Evolutionary conservation across 768 basidiomycete genomes (phyloP), one percentile per base, ranked within the genome.

Genomic region (Sarcomyxa edulis): DNA sequence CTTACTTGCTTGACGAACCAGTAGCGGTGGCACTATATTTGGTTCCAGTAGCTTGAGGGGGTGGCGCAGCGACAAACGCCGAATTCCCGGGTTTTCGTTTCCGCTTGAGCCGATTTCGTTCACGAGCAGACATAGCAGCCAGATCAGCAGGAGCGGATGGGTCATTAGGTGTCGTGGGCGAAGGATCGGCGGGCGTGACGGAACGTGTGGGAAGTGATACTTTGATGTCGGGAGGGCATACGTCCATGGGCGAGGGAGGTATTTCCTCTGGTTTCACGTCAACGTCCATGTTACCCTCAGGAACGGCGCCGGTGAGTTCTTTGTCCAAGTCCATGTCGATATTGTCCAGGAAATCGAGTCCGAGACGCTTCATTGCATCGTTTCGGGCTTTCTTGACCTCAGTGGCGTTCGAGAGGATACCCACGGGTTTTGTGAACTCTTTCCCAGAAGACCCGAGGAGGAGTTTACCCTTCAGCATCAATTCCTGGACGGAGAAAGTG

Each of bases 381-480:
- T 84, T 86, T 18, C 90, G 80, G 2, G 90, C 89, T 40, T 83
- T 84, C 54, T 84, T 87, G 4, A 94, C 85, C 55, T 94, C 91
- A 23, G 78, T 73, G 2, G 85, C 64, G 39, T 74, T 86, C 5
- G 82, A 72, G 23, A 85, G 69, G 35, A 88, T 84, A 9, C 80
- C 81, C 3, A 76, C 57, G 2, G 84, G 84, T 50, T 81, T 88
- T 15, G 65, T 56, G 45, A 92, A 98, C 59, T 99, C 95, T 51
- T 91, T 92, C 5, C 95, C 95, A 0, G 94, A 93, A 2, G 91
- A 95, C 1, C 90, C 87, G 2, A 99, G 72, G 3, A 99, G 74
- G 3, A 90, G 74, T 18, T 76, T 78, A 5, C 83, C 81, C 41
- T 81, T 81, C n/a, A 77, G 59, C 45, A 96, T 74, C 15, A 93